Base-by-base conservation (phyloP, 768 basidiomycete species). In the Lentinula aciculospora region DNA sequence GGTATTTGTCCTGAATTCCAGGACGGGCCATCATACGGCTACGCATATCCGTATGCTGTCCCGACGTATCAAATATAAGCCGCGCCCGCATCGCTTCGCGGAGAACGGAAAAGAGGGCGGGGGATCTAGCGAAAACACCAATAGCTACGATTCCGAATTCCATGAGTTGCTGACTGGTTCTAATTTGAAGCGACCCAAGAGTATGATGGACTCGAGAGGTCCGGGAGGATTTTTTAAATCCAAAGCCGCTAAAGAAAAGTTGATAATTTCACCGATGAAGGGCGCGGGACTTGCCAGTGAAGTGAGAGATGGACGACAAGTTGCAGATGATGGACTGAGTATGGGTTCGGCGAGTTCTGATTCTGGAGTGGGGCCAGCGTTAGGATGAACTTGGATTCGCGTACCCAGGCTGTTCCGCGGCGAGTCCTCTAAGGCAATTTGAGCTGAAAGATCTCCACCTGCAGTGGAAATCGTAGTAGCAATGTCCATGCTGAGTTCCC, bases 101-200 rank as follows among this genome's bases (percentile, higher is more conserved):
- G 27, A 34, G 54, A 46, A 25, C 68, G 44, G 68, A 68, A 51
- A 67, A 68, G 55, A 62, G 66, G 69, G 48, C 57, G 62, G 42
- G 58, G 65, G 54, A 67, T 60, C 45, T 62, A 66, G 57, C 23
- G 65, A 61, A 50, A 70, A 68, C 42, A 51, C 39, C 45, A 19
- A 66, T 3, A 67, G 68, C 6, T 67, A 67, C 2, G 74, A 71
- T 9, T 69, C 69, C 9, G 70, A 70, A 17, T 68, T 81, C 39
- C 83, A 76, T 61, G 77, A 77, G 55, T 63, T 74, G 29, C 69
- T 85, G 56, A 82, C 80, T 6, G 83, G 82, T 62, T 82, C 83
- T 9, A 84, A 84, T 31, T 58, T 85, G 55, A 84, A 84, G 69
- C 68, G 82, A 23, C 83, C 83, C 3, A 76, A 72, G 56, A 79